Conservation (phyloP, 23 red algal genomes). For the Gracilaria domingensis region DNA sequence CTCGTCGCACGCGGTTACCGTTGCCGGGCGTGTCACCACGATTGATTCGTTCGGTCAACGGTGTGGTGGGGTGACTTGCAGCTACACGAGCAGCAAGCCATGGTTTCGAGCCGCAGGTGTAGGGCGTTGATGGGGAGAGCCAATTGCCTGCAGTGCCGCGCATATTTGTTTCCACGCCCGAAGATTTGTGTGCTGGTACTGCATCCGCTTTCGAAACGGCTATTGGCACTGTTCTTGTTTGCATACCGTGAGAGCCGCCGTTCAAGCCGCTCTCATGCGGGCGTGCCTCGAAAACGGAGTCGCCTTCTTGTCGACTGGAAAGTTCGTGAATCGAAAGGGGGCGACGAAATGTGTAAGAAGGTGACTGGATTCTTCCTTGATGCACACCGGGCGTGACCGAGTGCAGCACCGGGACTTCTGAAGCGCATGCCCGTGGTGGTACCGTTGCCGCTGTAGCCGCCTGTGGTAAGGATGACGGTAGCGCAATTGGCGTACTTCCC, state of each 20-base stretch:
- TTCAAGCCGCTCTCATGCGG: neutral
- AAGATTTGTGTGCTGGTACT: neutral
- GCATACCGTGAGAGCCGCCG: neutral
- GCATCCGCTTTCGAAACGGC: neutral
- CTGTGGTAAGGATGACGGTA: conserved; percentile 27
- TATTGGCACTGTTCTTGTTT: neutral
- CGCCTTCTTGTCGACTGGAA: conserved; percentile 1
- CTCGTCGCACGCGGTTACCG: conserved; percentile 31
- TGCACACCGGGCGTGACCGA: neutral
- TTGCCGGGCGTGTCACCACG: conserved; percentile 11
- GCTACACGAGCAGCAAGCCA: neutral
- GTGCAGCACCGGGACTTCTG: neutral
- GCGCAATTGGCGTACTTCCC: conserved; percentile 42
- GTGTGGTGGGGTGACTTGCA: conserved; percentile 8
- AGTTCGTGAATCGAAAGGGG: conserved; percentile 37
- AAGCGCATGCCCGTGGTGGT: neutral
- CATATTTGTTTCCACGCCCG: neutral
- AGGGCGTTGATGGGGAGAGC: conserved; percentile 13
- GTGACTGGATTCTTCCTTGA: neutral
- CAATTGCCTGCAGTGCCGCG: neutral
- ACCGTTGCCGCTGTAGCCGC: conserved; percentile 38
- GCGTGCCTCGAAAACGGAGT: neutral
- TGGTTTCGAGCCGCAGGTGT: neutral
- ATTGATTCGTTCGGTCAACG: conserved; percentile 48
- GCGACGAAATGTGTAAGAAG: conserved; percentile 14